Conservation (phyloP, 176 grass and related monocot species). For the Musa itinerans region DNA sequence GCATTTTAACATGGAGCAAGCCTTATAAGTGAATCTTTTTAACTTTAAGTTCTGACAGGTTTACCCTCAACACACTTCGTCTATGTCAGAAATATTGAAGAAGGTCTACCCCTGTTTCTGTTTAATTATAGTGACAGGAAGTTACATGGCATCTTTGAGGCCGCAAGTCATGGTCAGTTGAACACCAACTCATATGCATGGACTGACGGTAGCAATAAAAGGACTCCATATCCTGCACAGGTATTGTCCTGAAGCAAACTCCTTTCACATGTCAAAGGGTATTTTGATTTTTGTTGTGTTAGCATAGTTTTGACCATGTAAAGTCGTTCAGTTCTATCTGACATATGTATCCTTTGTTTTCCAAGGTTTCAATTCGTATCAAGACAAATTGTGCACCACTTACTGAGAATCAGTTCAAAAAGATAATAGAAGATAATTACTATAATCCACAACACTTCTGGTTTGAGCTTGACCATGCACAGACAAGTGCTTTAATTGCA, state of each 20-base stretch:
- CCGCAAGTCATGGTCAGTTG: conserved; percentile 56
- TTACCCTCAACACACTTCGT: conserved; percentile 62
- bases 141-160: conserved; percentile 81
- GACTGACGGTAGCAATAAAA: conserved; percentile 47
- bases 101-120: conserved; percentile 80
- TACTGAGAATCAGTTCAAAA: conserved; percentile 54
- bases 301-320: not conserved
- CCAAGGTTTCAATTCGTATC: conserved; percentile 51
- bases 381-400: conserved; percentile 49
- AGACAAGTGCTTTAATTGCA: conserved; percentile 47
- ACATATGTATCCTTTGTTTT: conserved; percentile 6
- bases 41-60: conserved; percentile 30
- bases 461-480: conserved; percentile 80
- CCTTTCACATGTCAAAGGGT: not conserved
- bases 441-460: conserved; percentile 51
- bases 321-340: no score
- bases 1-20: no score
- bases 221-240: conserved; percentile 70
- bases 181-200: conserved; percentile 83
- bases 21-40: no score
- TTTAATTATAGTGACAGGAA: conserved; percentile 78
- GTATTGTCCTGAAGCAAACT: conserved; percentile 28
- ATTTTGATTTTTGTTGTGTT: no score
- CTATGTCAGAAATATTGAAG: conserved; percentile 73
- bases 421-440: conserved; percentile 67